A percentile compares a stretch with the other conserved stretches of the same genome.
phyloP scores from a whole-genome alignment of 2,329 filamentous ascomycete species.

The Dryadomyces quercus-mongolicae region DNA sequence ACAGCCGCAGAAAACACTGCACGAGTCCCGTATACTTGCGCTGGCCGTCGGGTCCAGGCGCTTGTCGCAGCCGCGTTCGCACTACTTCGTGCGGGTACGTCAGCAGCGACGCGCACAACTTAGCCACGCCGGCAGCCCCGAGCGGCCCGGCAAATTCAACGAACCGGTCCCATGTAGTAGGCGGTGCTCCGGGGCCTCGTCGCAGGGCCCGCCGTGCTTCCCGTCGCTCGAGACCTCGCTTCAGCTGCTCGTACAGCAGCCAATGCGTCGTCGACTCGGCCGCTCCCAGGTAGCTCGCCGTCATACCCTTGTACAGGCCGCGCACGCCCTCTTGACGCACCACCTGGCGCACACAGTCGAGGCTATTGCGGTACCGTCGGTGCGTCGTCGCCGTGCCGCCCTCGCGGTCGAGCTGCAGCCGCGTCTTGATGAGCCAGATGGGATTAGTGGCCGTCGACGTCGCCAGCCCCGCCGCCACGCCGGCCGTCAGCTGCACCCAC shows the following conservation, averaged over 20 bases:
- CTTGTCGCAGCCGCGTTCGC: conserved; percentile 73
- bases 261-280: conserved; percentile 85
- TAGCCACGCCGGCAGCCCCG: conserved; percentile 69
- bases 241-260: conserved; percentile 91
- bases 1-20: conserved; percentile 81
- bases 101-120: conserved; percentile 70
- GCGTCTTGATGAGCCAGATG: conserved; percentile 93
- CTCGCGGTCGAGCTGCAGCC: conserved; percentile 83
- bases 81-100: conserved; percentile 93
- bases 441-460: conserved; percentile 90
- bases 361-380: conserved; percentile 73
- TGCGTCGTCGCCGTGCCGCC: conserved; percentile 46
- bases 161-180: conserved; percentile 59
- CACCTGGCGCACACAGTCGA: conserved; percentile 78
- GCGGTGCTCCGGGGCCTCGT: conserved; percentile 37
- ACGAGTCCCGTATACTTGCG: conserved; percentile 80
- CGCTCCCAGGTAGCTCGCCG: conserved; percentile 82
- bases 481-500: conserved; percentile 68
- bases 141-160: conserved; percentile 71
- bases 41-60: conserved; percentile 57
- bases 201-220: conserved; percentile 43
- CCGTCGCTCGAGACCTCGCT: conserved; percentile 55
- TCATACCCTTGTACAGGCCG: conserved; percentile 82
- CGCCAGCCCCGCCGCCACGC: conserved; percentile 65
- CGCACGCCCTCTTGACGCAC: conserved; percentile 66